phyloP scores from a whole-genome alignment of 2,329 filamentous ascomycete species.

The Grosmannia serpens region DNA sequence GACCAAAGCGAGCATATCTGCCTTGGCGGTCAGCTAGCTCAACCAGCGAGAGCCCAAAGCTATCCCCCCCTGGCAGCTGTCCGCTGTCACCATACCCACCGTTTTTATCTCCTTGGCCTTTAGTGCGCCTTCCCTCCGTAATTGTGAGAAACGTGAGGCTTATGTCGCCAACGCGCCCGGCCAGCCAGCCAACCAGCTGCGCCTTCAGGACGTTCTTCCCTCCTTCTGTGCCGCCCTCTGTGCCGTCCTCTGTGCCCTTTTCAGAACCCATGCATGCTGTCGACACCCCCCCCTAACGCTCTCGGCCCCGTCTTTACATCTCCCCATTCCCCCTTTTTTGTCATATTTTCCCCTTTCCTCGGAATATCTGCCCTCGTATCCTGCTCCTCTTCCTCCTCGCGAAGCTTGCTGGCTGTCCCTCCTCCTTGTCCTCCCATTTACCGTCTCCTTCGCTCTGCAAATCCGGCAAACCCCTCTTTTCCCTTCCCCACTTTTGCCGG shows the following conservation, averaged over 20 bases:
- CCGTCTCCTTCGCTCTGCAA: not conserved
- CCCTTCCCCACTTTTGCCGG: slow-evolving; percentile 3
- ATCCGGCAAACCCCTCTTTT: slow-evolving; percentile 1
- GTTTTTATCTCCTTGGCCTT: too few species aligned
- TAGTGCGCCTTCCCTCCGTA: not conserved
- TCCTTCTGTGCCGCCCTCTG: too few species aligned
- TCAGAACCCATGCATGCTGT: not conserved
- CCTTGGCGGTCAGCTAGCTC: not conserved
- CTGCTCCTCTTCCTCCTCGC: not conserved
- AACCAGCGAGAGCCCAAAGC: not conserved
- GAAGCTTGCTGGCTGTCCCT: not conserved
- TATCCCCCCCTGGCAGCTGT: too few species aligned
- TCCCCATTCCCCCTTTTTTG: not conserved
- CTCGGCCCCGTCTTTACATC: not conserved
- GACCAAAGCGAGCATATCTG: not conserved
- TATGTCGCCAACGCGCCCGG: not conserved
- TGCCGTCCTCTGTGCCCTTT: not conserved
- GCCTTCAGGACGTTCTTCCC: not conserved
- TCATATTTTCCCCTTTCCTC: not conserved
- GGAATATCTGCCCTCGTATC: not conserved
- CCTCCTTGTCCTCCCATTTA: not conserved
- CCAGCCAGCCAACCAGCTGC: not conserved
- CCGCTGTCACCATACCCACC: not conserved
- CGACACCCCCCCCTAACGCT: not conserved
- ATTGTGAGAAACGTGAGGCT: not conserved